Evolutionary conservation across 2,329 filamentous ascomycete species (phyloP), one percentile per base, ranked within the genome.

Genomic region (Stagonosporopsis rhizophila): DNA sequence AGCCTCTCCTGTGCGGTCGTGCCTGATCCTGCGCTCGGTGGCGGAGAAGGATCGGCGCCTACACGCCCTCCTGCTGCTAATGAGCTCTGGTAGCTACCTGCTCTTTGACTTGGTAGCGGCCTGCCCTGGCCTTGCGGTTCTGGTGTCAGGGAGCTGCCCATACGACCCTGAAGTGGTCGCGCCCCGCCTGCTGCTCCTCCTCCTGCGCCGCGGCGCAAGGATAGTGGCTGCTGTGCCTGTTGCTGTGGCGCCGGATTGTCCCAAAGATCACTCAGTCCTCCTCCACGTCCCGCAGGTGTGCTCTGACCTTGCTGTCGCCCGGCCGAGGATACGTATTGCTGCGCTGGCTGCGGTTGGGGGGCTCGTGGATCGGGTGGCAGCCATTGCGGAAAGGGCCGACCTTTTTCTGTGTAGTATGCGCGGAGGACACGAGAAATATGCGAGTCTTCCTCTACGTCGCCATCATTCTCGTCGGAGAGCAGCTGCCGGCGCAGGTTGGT

Each of bases 351-450:
- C n/a, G 44, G 44, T 44, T 66, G 66, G 38, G 87, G 86, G 4
- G 85, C 86, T 77, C 91, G 94, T n/a, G 92, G 93, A 75, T 96
- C 91, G 6, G 91, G 88, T 7, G 93, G 92, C 7, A 98, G 87
- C 94, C 95, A 98, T 66, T 82, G 79, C 0, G 95, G 95, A 61
- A 93, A 90, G 1, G 87, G 83, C 20, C 88, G 87, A 65, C 89
- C 90, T 72, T 96, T 95, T 76, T 98, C 93, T 47, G 82, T 86
- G 82, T 99, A 98, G 83, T 98, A 96, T 67, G 87, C 89, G 69
- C 95, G 90, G 23, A 99, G 86, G 32, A 96, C 92, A 69, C 95
- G 91, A 78, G 91, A 96, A 70, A 98, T 90, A 80, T 98, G 92
- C 2, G 92, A 96, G 79, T 96, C 92, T 79, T 98, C 93, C 78